Evolutionary conservation across 2,329 filamentous ascomycete genomes (phyloP).

Genomic region (Colletotrichum sublineola): DNA sequence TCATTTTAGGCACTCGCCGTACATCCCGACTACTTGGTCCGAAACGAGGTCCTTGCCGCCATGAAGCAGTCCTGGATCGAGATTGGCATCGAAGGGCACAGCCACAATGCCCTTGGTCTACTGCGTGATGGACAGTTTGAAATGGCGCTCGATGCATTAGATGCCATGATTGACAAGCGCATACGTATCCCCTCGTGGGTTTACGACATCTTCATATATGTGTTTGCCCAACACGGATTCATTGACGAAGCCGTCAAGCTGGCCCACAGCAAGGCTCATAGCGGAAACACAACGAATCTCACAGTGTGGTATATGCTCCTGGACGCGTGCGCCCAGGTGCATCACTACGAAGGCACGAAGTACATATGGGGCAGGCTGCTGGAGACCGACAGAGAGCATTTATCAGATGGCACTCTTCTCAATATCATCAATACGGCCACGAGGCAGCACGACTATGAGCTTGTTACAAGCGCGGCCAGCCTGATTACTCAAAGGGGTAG

Average conservation of each 20-base stretch:
- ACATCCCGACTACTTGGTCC: constrained; percentile 87
- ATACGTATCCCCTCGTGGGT: constrained; percentile 77
- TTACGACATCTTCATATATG: constrained; percentile 81
- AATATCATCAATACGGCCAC: constrained; percentile 81
- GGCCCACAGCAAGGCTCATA: constrained; percentile 67
- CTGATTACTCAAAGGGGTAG: constrained; percentile 71
- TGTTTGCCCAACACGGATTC: constrained; percentile 78
- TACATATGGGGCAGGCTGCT: constrained; percentile 75
- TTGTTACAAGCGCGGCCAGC: constrained; percentile 80
- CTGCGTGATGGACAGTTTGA: constrained; percentile 88
- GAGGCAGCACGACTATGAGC: constrained; percentile 72
- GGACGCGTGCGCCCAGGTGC: constrained; percentile 76
- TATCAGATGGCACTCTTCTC: constrained; percentile 74
- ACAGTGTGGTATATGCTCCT: constrained; percentile 79
- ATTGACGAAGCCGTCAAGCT: constrained; percentile 82
- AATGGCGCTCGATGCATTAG: constrained; percentile 78
- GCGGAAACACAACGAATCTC: constrained; percentile 50
- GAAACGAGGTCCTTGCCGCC: constrained; percentile 77
- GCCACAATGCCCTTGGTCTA: constrained; percentile 78
- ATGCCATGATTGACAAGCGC: constrained; percentile 71
- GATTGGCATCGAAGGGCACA: constrained; percentile 72
- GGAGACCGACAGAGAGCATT: constrained; percentile 66
- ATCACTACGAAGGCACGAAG: constrained; percentile 73
- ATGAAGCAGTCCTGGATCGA: constrained; percentile 80
- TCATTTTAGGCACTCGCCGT: constrained; percentile 75